Conservation (phyloP, 1,284 basidiomycete genomes). For the Vanrija sp. region DNA sequence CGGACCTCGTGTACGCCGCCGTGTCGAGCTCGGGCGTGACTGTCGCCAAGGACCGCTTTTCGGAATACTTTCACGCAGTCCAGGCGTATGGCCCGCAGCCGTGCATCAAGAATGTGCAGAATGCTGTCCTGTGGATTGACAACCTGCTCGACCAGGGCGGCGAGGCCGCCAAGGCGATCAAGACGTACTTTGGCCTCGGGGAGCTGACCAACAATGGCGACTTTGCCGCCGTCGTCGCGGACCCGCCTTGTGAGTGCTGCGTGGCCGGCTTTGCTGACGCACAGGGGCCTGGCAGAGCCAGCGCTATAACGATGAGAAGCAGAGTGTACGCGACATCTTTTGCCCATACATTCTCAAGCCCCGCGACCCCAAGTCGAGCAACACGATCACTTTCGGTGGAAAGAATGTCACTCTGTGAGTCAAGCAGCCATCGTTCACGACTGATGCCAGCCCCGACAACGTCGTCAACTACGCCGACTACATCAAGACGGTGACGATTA, state of each 20-base stretch:
- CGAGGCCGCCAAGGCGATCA: conserved; percentile 55
- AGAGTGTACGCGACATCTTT: not conserved
- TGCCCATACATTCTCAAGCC: conserved; percentile 55
- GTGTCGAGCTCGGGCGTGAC: conserved; percentile 74
- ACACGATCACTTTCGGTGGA: conserved; percentile 31
- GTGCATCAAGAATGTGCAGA: conserved; percentile 67
- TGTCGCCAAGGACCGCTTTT: not conserved
- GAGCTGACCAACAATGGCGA: conserved; percentile 64
- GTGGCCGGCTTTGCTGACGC: conserved; percentile 12
- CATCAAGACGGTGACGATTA: conserved; percentile 62
- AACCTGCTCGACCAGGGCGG: conserved; percentile 54
- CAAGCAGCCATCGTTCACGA: too few relatives aligned
- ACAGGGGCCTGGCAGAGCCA: too few relatives aligned
- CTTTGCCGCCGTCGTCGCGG: conserved; percentile 60
- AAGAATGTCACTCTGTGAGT: conserved; percentile 5
- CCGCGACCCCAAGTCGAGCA: conserved; percentile 67
- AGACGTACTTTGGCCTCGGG: conserved; percentile 67
- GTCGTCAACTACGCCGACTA: conserved; percentile 72
- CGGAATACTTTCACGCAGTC: conserved; percentile 59
- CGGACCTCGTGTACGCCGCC: conserved; percentile 83
- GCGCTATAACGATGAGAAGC: not conserved
- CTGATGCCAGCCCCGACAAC: conserved; percentile 40
- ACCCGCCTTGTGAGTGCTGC: not conserved
- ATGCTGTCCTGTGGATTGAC: conserved; percentile 63
- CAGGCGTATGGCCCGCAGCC: conserved; percentile 65